A percentile compares a stretch with the other conserved stretches of the same genome.
Conservation (phyloP, 2,329 filamentous ascomycete species). For the Monosporascus sp. region DNA sequence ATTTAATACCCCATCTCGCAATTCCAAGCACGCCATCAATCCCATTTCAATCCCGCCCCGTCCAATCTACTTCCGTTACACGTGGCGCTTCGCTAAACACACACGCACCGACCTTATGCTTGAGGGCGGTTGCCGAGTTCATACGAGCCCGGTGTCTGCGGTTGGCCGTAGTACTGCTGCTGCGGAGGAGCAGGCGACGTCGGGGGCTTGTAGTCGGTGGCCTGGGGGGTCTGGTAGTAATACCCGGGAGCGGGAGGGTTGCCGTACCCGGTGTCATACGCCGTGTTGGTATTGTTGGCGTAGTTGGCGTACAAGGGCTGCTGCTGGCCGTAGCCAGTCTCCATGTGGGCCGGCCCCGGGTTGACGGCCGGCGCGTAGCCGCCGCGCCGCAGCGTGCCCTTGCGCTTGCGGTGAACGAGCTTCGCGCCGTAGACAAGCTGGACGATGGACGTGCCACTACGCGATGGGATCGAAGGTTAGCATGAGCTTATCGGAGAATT, state of each 20-base stretch:
- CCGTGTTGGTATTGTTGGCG: too few relatives aligned
- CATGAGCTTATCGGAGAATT: neutral
- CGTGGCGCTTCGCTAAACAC: too few relatives aligned
- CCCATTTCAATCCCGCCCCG: neutral
- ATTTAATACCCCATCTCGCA: too few relatives aligned
- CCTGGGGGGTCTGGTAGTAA: conserved; percentile 4
- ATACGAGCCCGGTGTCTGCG: conserved; percentile 1
- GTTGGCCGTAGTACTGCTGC: neutral
- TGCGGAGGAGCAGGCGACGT: conserved; percentile 1
- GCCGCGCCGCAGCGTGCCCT: conserved; percentile 14
- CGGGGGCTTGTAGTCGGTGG: conserved; percentile 16
- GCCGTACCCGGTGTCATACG: too few relatives aligned
- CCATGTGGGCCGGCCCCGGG: conserved; percentile 2
- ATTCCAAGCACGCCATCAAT: too few relatives aligned
- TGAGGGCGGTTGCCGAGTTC: neutral
- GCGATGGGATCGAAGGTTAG: neutral
- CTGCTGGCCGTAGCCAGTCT: conserved; percentile 2
- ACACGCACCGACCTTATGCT: neutral
- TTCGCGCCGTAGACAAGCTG: conserved; percentile 19
- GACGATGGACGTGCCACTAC: conserved; percentile 12
- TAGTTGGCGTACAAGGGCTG: neutral
- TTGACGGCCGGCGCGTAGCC: conserved; percentile 12
- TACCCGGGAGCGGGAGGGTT: neutral
- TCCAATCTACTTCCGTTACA: neutral
- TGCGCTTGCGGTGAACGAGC: conserved; percentile 19